phyloP scores from a whole-genome alignment of 2,329 filamentous ascomycete genomes.

The Pseudocercospora macadamiae region DNA sequence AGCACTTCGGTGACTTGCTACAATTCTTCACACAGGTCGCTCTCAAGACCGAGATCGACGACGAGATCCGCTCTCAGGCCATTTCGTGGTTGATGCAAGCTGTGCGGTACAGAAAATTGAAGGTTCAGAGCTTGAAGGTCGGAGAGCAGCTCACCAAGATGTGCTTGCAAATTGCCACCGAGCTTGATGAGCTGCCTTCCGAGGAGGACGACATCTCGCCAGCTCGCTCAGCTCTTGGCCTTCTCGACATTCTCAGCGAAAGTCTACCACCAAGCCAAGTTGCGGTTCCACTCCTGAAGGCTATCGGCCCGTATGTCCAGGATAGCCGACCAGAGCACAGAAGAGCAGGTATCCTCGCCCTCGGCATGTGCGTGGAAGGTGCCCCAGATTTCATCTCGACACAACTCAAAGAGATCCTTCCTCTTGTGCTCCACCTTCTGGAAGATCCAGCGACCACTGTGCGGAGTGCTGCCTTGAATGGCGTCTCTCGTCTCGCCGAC shows the following conservation, averaged over 20 bases:
- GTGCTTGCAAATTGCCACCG: conserved; percentile 84
- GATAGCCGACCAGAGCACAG: conserved; percentile 76
- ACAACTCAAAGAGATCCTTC: conserved; percentile 83
- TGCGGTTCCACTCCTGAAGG: conserved; percentile 85
- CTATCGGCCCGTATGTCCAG: conserved; percentile 79
- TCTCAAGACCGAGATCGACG: conserved; percentile 73
- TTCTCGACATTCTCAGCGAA: conserved; percentile 86
- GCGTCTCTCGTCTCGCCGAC: conserved; percentile 86
- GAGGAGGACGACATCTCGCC: conserved; percentile 87
- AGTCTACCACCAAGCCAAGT: conserved; percentile 92
- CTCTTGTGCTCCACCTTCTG: conserved; percentile 79
- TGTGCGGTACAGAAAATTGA: conserved; percentile 89
- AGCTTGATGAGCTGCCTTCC: conserved; percentile 72
- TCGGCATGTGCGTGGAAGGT: conserved; percentile 94
- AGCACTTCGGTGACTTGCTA: conserved; percentile 86
- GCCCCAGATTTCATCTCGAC: conserved; percentile 97
- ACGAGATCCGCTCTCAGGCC: conserved; percentile 86
- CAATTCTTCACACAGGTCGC: conserved; percentile 92
- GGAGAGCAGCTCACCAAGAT: conserved; percentile 86
- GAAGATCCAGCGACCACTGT: conserved; percentile 83
- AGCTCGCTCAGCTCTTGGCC: conserved; percentile 77
- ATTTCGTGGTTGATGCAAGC: conserved; percentile 92
- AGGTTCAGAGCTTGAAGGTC: conserved; percentile 88
- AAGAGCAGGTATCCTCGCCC: conserved; percentile 85
- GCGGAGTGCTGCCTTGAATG: conserved; percentile 82